phyloP scores from a whole-genome alignment of 805 yeast species.

The Saturnispora bothae region DNA sequence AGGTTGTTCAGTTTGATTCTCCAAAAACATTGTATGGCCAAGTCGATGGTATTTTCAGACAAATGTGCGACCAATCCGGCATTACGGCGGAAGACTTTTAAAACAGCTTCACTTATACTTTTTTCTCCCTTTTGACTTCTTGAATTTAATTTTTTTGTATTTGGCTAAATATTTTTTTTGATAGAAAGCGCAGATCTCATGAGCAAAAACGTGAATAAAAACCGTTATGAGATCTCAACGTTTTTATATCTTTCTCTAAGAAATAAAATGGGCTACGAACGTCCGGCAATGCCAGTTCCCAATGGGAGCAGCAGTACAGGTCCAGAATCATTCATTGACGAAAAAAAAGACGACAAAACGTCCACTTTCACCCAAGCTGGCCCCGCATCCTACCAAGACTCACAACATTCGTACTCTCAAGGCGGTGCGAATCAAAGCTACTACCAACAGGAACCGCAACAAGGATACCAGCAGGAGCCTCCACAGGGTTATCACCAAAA shows the following conservation, averaged over 20 bases:
- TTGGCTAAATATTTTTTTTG: background rate
- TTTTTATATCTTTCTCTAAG: background rate
- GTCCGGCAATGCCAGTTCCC: background rate
- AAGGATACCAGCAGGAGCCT: background rate
- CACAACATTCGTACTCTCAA: background rate
- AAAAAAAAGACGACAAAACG: background rate
- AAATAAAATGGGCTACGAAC: conserved; percentile 3
- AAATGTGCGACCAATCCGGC: conserved; percentile 43
- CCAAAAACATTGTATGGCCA: conserved; percentile 41
- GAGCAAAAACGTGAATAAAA: background rate
- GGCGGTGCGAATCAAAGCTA: background rate
- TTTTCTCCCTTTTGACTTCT: background rate
- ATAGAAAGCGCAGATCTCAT: background rate
- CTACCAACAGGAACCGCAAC: conserved; percentile 1
- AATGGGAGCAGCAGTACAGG: background rate
- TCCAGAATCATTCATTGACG: background rate
- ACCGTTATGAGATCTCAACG: background rate
- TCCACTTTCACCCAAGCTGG: background rate
- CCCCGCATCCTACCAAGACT: background rate
- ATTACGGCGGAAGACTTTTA: conserved; percentile 19
- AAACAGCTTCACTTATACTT: background rate
- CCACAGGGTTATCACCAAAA: background rate
- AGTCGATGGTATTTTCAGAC: conserved; percentile 35
- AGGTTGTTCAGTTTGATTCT: conserved; percentile 41
- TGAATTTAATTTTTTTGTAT: background rate